Conservation (phyloP, 208 protist species). For the Wallacemonas rigidus region DNA sequence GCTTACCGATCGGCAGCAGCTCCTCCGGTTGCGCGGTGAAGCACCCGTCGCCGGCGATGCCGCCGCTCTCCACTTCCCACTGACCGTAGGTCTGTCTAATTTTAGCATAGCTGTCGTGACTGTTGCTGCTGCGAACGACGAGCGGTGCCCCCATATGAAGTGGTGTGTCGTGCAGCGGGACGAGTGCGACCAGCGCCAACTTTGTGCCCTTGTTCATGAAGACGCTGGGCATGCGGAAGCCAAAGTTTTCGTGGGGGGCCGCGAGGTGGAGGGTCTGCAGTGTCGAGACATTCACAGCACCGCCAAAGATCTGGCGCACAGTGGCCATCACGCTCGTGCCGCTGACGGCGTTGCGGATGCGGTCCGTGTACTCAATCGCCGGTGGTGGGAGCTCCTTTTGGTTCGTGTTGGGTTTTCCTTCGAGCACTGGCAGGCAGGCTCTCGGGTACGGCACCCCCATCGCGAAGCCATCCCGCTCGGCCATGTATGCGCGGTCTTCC, state of each 20-base stretch:
- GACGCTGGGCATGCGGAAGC: constrained; percentile 80
- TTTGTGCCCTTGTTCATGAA: constrained; percentile 80
- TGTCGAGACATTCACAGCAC: constrained; percentile 43
- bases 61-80: constrained; percentile 76
- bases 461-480: constrained; percentile 56
- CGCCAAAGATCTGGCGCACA: constrained; percentile 86
- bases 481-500: constrained; percentile 44
- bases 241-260: constrained; percentile 61
- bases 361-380: constrained; percentile 57
- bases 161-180: constrained; percentile 82
- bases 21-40: constrained; percentile 74
- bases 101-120: constrained; percentile 47
- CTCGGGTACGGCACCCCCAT: constrained; percentile 73
- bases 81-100: constrained; percentile 82
- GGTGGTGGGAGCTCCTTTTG: constrained; percentile 46
- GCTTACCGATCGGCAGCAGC: constrained; percentile 71
- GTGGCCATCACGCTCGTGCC: constrained; percentile 84
- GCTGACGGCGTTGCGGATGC: constrained; percentile 63
- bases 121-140: constrained; percentile 81
- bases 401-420: not conserved
- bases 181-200: constrained; percentile 69
- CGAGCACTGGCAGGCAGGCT: constrained; percentile 3
- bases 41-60: constrained; percentile 76
- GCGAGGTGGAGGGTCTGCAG: constrained; percentile 80
- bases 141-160: constrained; percentile 76